Evolutionary conservation across 768 basidiomycete species (phyloP).

Genomic region (Tricholomella constricta): DNA sequence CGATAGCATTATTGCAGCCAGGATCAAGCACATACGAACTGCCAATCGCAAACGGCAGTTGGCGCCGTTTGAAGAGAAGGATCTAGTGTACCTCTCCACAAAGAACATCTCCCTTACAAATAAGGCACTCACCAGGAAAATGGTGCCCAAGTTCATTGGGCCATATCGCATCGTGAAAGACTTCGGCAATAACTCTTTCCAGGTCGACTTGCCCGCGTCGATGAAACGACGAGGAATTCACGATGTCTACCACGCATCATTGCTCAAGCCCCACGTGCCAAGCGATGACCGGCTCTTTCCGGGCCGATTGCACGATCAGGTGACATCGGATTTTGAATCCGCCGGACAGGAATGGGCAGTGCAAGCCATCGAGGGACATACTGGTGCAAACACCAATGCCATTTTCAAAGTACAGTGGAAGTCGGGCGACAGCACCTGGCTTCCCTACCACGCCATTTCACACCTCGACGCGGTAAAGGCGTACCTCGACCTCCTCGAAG

Average conservation of each 20-base stretch:
- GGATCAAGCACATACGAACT: conserved; percentile 1
- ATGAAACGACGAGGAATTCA: not conserved
- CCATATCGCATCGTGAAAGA: conserved; percentile 5
- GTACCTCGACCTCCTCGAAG: conserved; percentile 30
- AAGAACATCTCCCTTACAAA: conserved; percentile 1
- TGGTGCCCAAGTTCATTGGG: conserved; percentile 9
- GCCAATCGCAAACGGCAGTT: not conserved
- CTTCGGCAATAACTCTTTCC: not conserved
- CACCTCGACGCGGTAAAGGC: conserved; percentile 20
- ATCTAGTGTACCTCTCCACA: conserved; percentile 6
- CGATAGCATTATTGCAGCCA: conserved; percentile 7
- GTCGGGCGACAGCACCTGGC: conserved; percentile 23
- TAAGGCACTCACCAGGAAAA: conserved; percentile 5
- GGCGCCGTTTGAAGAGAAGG: conserved; percentile 5
- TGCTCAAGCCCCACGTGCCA: not conserved
- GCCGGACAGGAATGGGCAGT: conserved; percentile 17
- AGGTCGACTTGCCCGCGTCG: not conserved
- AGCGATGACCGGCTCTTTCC: conserved; percentile 27
- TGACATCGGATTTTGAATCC: conserved; percentile 6
- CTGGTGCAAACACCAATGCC: conserved; percentile 4
- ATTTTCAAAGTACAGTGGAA: conserved; percentile 16
- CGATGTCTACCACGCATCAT: not conserved
- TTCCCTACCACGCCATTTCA: conserved; percentile 21
- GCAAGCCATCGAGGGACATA: conserved; percentile 5
- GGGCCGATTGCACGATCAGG: conserved; percentile 13